Base-by-base conservation (phyloP, 2,329 filamentous ascomycete species). In the Cercospora sp. region DNA sequence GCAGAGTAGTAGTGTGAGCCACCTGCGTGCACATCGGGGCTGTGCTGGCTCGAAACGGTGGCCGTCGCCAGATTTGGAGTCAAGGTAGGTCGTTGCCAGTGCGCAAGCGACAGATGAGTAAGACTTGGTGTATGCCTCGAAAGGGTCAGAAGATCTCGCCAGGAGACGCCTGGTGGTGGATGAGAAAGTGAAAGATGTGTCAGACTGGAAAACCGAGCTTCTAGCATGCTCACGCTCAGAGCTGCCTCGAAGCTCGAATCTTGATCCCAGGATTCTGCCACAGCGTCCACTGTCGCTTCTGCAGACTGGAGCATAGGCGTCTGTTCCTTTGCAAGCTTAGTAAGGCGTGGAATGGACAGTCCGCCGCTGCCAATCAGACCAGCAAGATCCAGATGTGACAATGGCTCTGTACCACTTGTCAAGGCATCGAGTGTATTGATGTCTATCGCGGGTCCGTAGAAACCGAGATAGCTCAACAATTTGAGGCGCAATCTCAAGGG, bases 51-150 rank as follows among this genome's bases (percentile, higher is more conserved):
- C 16, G 78, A 75, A 10, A 85, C 79, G 10, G 81, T 82, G 6
- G 82, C 76, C 8, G 81, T 83, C 2, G 79, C 78, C 2, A 86
- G 79, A 68, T 87, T 85, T 0, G 86, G 85, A 0, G 85, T 87
- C n/a, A 85, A 77, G 0, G 84, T 86, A 2, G 88, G 88, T 21
- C 81, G 78, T 2, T 87, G 87, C 88, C 88, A 90, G 75, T 87
- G 82, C 2, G 87, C 87, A 2, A 90, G 80, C 0, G 87, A 89
- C 2, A 90, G 80, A 71, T 89, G 87, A 0, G 87, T 89, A 26
- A 90, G 75, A 3, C 82, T 86, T n/a, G 85, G 81, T 0, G 88
- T 77, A 28, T 85, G 80, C 0, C 83, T 81, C 0, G 87, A 81
- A 0, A 90, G 75, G 1, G 79, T 77, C 2, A 90, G 79, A 2